Evolutionary conservation across 1,284 basidiomycete genomes (phyloP), one percentile per base, ranked within the genome.

Genomic region (Mycena citricolor): DNA sequence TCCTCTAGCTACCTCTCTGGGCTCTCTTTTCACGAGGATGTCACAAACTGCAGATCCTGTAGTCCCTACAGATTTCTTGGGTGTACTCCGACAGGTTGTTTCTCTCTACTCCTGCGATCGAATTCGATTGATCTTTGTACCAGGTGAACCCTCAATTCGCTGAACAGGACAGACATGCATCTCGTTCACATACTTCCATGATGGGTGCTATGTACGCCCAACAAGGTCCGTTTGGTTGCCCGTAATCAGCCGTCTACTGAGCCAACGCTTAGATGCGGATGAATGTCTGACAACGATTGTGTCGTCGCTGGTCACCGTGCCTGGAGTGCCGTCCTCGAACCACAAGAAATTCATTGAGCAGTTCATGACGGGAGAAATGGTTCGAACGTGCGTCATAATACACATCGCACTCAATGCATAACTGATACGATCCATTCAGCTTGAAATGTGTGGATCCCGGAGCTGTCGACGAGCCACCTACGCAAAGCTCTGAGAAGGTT

Each of bases 241-340:
- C n/a, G 14, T 12, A 8, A 22, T 31, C 22, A 14, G 16, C 26
- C 33, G 8, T 36, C 36, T 24, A 17, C 14, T 36, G 26, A 14
- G 42, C 12, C 35, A 20, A 20, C 8, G 5, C 14, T 8, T 48
- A 91, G 95, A 99, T 61, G 95, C 95, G 11, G 95, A 98, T 61
- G 95, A 99, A 65, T 97, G 91, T 49, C 97, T 90, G 78, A 81
- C 79, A 2, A 81, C 88, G 44, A 81, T 98, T 51, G 69, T 94
- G n/a, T 84, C 86, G 42, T 79, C 86, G 0, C 71, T 98, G 16
- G 80, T 84, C 48, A 77, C 81, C 7, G 74, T 95, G 3, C 76
- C 72, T 58, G 55, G 75, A 8, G 55, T 68, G 25, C 45, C 64
- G 17, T 28, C 42, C 12, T 32, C 20, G 4, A 29, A 44, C 22